phyloP scores from a whole-genome alignment of 2,329 filamentous ascomycete species.

The Sporothrix globosa region DNA sequence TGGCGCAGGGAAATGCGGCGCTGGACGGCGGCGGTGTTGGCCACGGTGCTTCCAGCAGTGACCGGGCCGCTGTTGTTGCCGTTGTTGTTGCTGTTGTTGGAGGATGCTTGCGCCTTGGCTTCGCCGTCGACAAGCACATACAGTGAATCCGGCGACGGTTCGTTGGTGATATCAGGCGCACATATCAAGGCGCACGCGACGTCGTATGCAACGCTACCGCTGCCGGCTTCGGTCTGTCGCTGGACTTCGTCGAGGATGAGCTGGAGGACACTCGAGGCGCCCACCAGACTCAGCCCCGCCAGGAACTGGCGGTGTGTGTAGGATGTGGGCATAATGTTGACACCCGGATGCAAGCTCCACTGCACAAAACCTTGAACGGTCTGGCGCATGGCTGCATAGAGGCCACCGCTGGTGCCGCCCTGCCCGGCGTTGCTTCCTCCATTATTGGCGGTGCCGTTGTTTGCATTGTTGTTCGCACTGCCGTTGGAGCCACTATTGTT shows the following conservation, averaged over 20 bases:
- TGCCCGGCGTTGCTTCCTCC: constrained; percentile 47
- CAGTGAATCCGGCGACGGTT: constrained; percentile 43
- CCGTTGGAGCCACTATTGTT: not conserved
- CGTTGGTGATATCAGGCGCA: constrained; percentile 60
- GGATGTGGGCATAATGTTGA: constrained; percentile 61
- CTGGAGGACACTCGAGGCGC: constrained; percentile 62
- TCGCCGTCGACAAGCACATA: constrained; percentile 17
- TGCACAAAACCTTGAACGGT: constrained; percentile 65
- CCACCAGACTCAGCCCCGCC: constrained; percentile 62
- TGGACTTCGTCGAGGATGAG: constrained; percentile 70
- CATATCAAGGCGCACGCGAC: constrained; percentile 71
- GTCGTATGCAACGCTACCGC: constrained; percentile 66
- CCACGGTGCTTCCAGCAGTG: constrained; percentile 39
- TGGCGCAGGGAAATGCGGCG: constrained; percentile 61
- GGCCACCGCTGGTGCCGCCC: constrained; percentile 50
- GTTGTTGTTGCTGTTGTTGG: not conserved
- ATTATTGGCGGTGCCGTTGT: not conserved
- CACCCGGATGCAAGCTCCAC: constrained; percentile 63
- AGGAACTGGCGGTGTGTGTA: constrained; percentile 76
- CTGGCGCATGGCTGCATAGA: constrained; percentile 61
- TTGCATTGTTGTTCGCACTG: not conserved
- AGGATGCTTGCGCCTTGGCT: not conserved
- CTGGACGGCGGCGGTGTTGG: constrained; percentile 48
- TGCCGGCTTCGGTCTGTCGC: constrained; percentile 61
- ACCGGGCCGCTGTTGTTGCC: constrained; percentile 22